Conservation (phyloP, 2,329 filamentous ascomycete genomes). For the Emydomyces testavorans region DNA sequence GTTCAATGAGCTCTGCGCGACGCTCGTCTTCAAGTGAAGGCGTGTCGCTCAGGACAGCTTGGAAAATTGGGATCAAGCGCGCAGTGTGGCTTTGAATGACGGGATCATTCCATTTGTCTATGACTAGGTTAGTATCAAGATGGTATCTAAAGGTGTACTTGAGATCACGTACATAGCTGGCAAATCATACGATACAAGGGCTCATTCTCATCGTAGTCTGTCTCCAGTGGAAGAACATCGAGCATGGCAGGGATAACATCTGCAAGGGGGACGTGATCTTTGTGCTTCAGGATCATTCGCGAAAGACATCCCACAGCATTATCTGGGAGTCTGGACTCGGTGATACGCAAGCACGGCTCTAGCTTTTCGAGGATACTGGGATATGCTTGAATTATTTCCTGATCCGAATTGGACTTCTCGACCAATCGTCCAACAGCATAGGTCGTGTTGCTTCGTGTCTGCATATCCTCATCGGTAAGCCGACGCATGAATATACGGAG, state of each 20-base stretch:
- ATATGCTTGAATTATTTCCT: conserved; percentile 63
- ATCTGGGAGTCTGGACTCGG: conserved; percentile 73
- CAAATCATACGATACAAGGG: conserved; percentile 85
- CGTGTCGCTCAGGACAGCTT: conserved; percentile 36
- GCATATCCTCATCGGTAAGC: conserved; percentile 74
- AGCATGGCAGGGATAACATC: conserved; percentile 75
- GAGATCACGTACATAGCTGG: conserved; percentile 67
- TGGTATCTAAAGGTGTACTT: background rate
- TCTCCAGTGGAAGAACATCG: conserved; percentile 69
- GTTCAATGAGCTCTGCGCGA: conserved; percentile 36
- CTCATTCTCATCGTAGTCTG: conserved; percentile 94
- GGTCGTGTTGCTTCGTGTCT: conserved; percentile 90
- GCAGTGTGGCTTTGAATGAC: conserved; percentile 38
- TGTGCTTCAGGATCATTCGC: conserved; percentile 83
- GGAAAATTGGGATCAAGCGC: conserved; percentile 38
- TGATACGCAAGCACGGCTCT: conserved; percentile 67
- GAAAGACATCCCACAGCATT: conserved; percentile 86
- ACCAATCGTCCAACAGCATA: conserved; percentile 82
- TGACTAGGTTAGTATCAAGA: conserved; percentile 16
- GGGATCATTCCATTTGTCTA: conserved; percentile 38
- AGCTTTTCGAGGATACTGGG: conserved; percentile 70
- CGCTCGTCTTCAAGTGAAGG: conserved; percentile 41
- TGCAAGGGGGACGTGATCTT: conserved; percentile 65
- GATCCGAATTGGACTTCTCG: conserved; percentile 62
- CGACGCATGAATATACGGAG: conserved; percentile 75